These are phyloP conservation scores for Apophysomyces ossiformis DNA, from an alignment of 371 early-diverging fungal species.

Conservation along the genomic window DNA sequence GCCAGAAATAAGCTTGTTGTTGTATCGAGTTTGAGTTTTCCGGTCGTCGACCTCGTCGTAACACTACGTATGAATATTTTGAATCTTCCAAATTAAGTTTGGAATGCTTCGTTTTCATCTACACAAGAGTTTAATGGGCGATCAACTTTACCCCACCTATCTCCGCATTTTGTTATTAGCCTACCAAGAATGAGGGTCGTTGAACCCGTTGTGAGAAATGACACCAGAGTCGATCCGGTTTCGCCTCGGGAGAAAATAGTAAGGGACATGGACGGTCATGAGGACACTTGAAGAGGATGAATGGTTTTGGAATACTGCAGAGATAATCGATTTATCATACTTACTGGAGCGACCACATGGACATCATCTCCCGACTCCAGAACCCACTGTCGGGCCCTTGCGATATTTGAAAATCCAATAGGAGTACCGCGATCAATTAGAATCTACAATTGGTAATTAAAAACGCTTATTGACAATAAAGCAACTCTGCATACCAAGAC, in stretches of 20 bases:
- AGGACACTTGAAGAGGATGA: slow-evolving; percentile 61
- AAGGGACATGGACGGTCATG: slow-evolving; percentile 79
- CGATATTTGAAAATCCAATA: slow-evolving; percentile 71
- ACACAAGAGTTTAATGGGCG: neutral
- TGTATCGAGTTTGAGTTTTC: slow-evolving; percentile 24
- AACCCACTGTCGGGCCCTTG: slow-evolving; percentile 74
- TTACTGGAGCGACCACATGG: slow-evolving; percentile 76
- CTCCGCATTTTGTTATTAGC: slow-evolving; percentile 8
- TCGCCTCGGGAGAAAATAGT: slow-evolving; percentile 45
- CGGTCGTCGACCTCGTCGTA: slow-evolving; percentile 73
- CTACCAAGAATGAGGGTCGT: slow-evolving; percentile 68
- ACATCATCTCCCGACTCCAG: slow-evolving; percentile 49
- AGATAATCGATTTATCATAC: slow-evolving; percentile 19
- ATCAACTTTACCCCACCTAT: neutral
- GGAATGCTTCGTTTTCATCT: slow-evolving; percentile 78
- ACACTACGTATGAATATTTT: slow-evolving; percentile 80
- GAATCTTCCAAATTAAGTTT: slow-evolving; percentile 75
- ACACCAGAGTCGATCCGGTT: slow-evolving; percentile 69
- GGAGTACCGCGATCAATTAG: slow-evolving; percentile 90
- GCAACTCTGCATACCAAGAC: slow-evolving; percentile 58
- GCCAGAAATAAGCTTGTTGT: slow-evolving; percentile 66
- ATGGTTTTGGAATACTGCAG: neutral
- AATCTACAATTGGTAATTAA: slow-evolving; percentile 42
- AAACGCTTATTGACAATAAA: neutral
- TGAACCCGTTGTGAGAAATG: slow-evolving; percentile 87